Evolutionary conservation across 1,284 basidiomycete species (phyloP), one percentile per base, ranked within the genome.

Genomic region (Inonotus hispidus): DNA sequence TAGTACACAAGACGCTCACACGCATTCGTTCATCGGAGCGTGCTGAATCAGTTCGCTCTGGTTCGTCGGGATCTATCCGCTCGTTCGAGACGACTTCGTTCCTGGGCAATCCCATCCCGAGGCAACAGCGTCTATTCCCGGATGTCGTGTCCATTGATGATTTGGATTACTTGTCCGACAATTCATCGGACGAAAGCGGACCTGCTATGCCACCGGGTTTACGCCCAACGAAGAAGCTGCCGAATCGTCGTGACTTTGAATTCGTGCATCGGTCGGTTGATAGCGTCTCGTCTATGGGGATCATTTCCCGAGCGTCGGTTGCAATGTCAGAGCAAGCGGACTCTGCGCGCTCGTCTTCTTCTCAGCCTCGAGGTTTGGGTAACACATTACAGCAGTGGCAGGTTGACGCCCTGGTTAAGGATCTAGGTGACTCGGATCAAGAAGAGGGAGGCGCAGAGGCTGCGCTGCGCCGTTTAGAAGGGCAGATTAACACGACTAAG

Each of bases 131-230:
- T 27, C 41, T 49, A 3, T 61, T 60, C 50, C 82, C 88, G 55
- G 87, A 90, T 62, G 78, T 87, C 50, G 85, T 85, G 35, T 88
- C 87, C 2, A 84, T 90, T 54, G 88, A 90, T 66, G 87, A 90
- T 45, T 70, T 90, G 25, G 87, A 90, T n/a, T 62, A 59, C 63
- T 71, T 88, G 14, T 89, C 88, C 2, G 88, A 91, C 68, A 79
- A 82, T 4, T 88, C 87, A 6, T 88, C 85, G 1, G 72, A 75
- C 56, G 35, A 68, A 10, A 70, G 71, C 46, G 70, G 69, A 23
- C 73, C 75, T 45, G 56, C 73, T 25, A 66, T 68, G 11, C 81
- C 82, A 1, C 80, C 83, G 16, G 87, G 87, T 13, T 71, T 87
- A 53, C 83, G 80, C 64, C 72, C 76, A 8, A 73, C 78, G 45